Conservation (phyloP, 345 rosid genomes). For the Kandelia obovata region DNA sequence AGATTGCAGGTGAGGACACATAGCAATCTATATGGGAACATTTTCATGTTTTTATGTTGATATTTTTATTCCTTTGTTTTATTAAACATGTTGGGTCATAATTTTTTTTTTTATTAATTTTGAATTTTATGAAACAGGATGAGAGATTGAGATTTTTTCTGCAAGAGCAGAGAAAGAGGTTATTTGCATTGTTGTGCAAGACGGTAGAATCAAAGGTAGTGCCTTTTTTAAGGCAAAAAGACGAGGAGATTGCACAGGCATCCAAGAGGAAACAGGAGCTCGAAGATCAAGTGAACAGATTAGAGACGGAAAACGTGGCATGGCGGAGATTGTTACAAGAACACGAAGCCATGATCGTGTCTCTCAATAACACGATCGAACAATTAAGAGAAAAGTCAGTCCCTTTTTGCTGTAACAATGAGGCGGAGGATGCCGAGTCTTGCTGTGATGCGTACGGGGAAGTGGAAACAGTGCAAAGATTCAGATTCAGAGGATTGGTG, state of each 20-base stretch:
- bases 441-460: constrained; percentile 32
- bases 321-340: constrained; percentile 41
- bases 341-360: constrained; percentile 30
- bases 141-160: constrained; percentile 30
- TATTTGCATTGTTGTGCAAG: constrained; percentile 18
- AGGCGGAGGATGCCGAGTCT: constrained; percentile 52
- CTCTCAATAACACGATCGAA: constrained; percentile 39
- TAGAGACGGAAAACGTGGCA: constrained; percentile 32
- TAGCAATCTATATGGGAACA: no score
- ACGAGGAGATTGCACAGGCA: constrained; percentile 31
- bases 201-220: constrained; percentile 28
- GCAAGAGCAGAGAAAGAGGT: constrained; percentile 36
- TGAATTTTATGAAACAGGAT: constrained; percentile 21
- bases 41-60: neutral
- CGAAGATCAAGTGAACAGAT: constrained; percentile 19
- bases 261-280: constrained; percentile 29
- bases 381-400: constrained; percentile 42
- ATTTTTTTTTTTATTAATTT: neutral
- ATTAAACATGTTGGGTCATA: neutral
- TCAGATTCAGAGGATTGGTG: constrained; percentile 17
- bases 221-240: constrained; percentile 29
- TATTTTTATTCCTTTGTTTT: no score
- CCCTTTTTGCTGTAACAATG: constrained; percentile 27
- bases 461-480: constrained; percentile 12
- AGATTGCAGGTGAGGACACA: constrained; percentile 50